These are phyloP conservation scores for Scopulariopsis brevicaulis DNA, from an alignment of 2,329 filamentous ascomycete genomes.

Conservation along the genomic window DNA sequence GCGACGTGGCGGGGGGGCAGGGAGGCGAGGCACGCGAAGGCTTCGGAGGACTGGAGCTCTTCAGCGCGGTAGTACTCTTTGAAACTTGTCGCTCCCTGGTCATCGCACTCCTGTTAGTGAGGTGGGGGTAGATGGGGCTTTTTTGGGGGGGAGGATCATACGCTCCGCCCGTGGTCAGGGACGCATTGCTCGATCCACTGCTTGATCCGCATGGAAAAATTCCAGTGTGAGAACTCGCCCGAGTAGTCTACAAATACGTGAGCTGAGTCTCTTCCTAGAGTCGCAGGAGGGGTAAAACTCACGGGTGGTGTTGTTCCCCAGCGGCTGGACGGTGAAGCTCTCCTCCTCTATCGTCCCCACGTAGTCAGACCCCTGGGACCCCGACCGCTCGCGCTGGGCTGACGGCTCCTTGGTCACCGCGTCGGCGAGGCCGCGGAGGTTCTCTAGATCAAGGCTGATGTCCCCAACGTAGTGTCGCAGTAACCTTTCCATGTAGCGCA, in stretches of 20 bases:
- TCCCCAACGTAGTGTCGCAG: constrained; percentile 34
- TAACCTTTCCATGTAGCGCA: constrained; percentile 30
- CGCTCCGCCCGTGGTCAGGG: background rate
- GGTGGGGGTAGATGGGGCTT: too few relatives aligned
- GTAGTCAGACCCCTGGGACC: constrained; percentile 9
- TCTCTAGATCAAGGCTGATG: constrained; percentile 25
- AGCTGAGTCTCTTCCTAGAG: background rate
- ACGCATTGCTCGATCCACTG: constrained; percentile 30
- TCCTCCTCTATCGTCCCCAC: constrained; percentile 20
- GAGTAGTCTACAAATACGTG: constrained; percentile 27
- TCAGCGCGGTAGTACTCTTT: constrained; percentile 32
- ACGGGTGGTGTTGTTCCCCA: constrained; percentile 29
- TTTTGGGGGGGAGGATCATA: background rate
- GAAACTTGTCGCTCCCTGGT: constrained; percentile 16
- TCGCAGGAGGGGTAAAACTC: constrained; percentile 8
- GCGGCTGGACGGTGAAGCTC: constrained; percentile 26
- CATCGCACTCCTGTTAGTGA: constrained; percentile 7
- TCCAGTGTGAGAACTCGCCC: constrained; percentile 40
- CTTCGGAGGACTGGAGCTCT: constrained; percentile 29
- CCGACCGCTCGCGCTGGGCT: background rate
- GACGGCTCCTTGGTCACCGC: constrained; percentile 22
- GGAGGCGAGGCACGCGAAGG: constrained; percentile 23
- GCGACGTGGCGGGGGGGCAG: constrained; percentile 34
- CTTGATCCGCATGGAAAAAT: constrained; percentile 38
- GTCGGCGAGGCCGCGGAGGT: constrained; percentile 27